phyloP scores from a whole-genome alignment of 1,139 yeast species.

The Candida buenavistaensis region DNA sequence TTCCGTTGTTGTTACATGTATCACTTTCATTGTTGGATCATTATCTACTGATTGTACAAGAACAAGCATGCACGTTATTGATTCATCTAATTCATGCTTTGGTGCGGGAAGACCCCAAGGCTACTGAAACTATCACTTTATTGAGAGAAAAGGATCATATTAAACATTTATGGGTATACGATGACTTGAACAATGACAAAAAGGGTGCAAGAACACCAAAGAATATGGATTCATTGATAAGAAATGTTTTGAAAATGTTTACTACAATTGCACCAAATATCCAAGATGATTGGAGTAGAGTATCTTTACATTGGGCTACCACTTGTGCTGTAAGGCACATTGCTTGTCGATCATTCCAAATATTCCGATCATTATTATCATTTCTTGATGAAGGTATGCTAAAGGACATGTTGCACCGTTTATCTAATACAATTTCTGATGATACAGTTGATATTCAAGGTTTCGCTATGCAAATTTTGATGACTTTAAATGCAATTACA shows the following conservation, averaged over 20 bases:
- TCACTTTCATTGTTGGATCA: slow-evolving; percentile 84
- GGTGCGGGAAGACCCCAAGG: slow-evolving; percentile 54
- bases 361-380: slow-evolving; percentile 77
- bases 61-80: slow-evolving; percentile 76
- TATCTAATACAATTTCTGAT: slow-evolving; percentile 92
- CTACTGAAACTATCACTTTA: slow-evolving; percentile 52
- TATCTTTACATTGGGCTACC: slow-evolving; percentile 91
- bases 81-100: slow-evolving; percentile 71
- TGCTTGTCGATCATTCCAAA: slow-evolving; percentile 94
- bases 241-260: slow-evolving; percentile 63
- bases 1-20: slow-evolving; percentile 82
- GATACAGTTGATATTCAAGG: slow-evolving; percentile 90
- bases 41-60: slow-evolving; percentile 78
- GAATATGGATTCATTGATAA: slow-evolving; percentile 77
- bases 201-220: slow-evolving; percentile 86
- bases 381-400: slow-evolving; percentile 86
- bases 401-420: slow-evolving; percentile 88
- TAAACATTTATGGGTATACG: slow-evolving; percentile 74
- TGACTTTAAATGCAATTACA: slow-evolving; percentile 91
- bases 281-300: slow-evolving; percentile 81
- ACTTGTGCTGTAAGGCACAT: slow-evolving; percentile 96
- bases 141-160: slow-evolving; percentile 47
- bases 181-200: slow-evolving; percentile 75
- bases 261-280: slow-evolving; percentile 49
- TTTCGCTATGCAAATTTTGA: slow-evolving; percentile 93